phyloP scores from a whole-genome alignment of 2,329 filamentous ascomycete genomes.

The Colletotrichum sp. region DNA sequence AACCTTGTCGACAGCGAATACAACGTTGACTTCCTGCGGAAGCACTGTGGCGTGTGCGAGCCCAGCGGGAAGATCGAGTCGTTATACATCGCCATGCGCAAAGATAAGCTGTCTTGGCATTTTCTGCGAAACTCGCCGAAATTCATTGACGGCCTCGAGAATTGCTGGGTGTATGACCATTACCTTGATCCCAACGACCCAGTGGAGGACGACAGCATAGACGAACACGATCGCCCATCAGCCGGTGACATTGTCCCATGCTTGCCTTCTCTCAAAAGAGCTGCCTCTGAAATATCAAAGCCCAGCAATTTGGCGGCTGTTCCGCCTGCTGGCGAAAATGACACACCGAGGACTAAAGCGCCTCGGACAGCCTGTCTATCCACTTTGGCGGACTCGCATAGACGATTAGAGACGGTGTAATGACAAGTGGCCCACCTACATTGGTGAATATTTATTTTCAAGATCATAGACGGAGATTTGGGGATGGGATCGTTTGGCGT shows the following conservation, averaged over 20 bases:
- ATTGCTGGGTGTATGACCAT: constrained; percentile 57
- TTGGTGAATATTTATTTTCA: neutral
- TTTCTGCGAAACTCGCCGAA: constrained; percentile 52
- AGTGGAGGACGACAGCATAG: constrained; percentile 38
- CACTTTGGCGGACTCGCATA: constrained; percentile 43
- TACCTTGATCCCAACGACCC: constrained; percentile 50
- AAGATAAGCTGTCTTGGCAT: constrained; percentile 61
- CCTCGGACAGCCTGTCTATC: constrained; percentile 43
- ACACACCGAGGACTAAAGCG: constrained; percentile 39
- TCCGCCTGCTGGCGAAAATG: constrained; percentile 30
- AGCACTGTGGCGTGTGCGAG: constrained; percentile 62
- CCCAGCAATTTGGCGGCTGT: constrained; percentile 50
- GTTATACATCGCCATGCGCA: constrained; percentile 62
- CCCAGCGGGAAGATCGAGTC: constrained; percentile 61
- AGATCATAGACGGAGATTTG: neutral
- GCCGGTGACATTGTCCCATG: constrained; percentile 51
- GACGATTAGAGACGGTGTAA: constrained; percentile 41
- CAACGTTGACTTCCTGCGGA: constrained; percentile 55
- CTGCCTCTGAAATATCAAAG: constrained; percentile 57
- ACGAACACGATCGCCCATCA: constrained; percentile 43
- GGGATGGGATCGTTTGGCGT: neutral
- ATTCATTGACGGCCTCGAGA: constrained; percentile 58
- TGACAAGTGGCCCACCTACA: neutral
- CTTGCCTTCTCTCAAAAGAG: constrained; percentile 50
- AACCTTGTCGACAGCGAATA: constrained; percentile 46